Evolutionary conservation across 768 basidiomycete species (phyloP).

Genomic region (Lenzites betulinus): DNA sequence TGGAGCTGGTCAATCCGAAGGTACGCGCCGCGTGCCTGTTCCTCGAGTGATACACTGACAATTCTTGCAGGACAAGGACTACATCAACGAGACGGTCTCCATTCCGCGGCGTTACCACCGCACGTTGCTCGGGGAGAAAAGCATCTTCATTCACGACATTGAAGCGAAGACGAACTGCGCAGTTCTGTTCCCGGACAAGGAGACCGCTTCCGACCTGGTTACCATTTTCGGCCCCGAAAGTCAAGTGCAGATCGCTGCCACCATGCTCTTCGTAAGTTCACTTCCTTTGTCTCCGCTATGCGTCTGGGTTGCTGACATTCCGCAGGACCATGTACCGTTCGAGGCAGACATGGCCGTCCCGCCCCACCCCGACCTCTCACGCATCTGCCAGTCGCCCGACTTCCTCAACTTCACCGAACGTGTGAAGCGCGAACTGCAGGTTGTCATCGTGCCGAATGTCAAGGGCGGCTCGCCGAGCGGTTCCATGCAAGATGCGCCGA

Average conservation of each 20-base stretch:
- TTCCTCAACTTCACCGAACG: slow-evolving; percentile 86
- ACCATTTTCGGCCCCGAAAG: slow-evolving; percentile 97
- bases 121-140: slow-evolving; percentile 92
- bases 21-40: slow-evolving; percentile 41
- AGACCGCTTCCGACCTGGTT: slow-evolving; percentile 91
- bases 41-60: neutral
- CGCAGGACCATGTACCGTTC: slow-evolving; percentile 92
- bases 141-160: slow-evolving; percentile 96
- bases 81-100: slow-evolving; percentile 87
- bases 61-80: slow-evolving; percentile 84
- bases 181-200: slow-evolving; percentile 92
- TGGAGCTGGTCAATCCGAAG: slow-evolving; percentile 98
- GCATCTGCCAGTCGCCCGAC: slow-evolving; percentile 75
- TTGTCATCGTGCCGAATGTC: slow-evolving; percentile 83
- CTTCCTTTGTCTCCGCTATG: neutral
- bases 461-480: slow-evolving; percentile 55
- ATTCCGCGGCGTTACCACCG: slow-evolving; percentile 96
- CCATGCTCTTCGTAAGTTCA: slow-evolving; percentile 68
- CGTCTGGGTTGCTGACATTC: slow-evolving; percentile 3
- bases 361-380: slow-evolving; percentile 75
- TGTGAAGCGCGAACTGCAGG: slow-evolving; percentile 92
- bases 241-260: slow-evolving; percentile 94
- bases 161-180: slow-evolving; percentile 94
- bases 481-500: slow-evolving; percentile 54
- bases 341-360: slow-evolving; percentile 95